Evolutionary conservation across 1,284 basidiomycete genomes (phyloP).

Genomic region (Cryptococcus jaspeensis): DNA sequence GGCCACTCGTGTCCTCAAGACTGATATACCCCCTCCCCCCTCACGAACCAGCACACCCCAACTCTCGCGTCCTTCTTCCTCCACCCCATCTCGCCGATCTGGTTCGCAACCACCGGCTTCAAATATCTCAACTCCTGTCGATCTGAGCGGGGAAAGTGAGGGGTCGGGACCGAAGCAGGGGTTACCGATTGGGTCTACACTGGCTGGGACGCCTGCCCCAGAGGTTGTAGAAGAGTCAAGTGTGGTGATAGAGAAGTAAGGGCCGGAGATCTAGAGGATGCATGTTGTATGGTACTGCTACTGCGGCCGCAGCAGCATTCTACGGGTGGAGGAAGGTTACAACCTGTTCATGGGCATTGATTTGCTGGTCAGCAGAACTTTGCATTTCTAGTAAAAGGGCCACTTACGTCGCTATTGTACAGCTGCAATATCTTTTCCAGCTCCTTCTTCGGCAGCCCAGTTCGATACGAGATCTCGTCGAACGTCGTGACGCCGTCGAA

Average conservation of each 20-base stretch:
- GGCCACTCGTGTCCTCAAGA: slow-evolving; percentile 50
- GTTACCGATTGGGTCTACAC: slow-evolving; percentile 30
- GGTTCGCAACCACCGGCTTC: slow-evolving; percentile 9
- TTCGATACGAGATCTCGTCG: slow-evolving; percentile 50
- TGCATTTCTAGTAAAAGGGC: background rate
- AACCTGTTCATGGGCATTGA: slow-evolving; percentile 31
- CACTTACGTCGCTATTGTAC: slow-evolving; percentile 45
- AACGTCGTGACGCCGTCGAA: slow-evolving; percentile 48
- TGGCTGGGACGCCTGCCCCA: slow-evolving; percentile 25
- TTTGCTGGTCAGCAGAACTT: background rate
- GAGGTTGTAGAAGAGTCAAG: background rate
- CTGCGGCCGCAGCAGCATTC: background rate
- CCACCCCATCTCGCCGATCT: slow-evolving; percentile 11
- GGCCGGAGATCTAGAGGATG: background rate
- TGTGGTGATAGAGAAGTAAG: background rate
- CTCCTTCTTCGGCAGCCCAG: slow-evolving; percentile 40
- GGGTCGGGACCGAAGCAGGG: background rate
- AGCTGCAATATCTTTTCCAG: slow-evolving; percentile 37
- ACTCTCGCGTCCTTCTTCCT: slow-evolving; percentile 20
- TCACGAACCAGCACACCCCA: slow-evolving; percentile 20
- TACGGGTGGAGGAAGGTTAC: slow-evolving; percentile 44
- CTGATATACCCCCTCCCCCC: slow-evolving; percentile 48
- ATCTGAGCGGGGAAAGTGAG: background rate
- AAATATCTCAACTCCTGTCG: background rate
- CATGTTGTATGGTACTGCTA: background rate